phyloP scores from a whole-genome alignment of 352 stramenopile genomes.

The Pythium angustatum region DNA sequence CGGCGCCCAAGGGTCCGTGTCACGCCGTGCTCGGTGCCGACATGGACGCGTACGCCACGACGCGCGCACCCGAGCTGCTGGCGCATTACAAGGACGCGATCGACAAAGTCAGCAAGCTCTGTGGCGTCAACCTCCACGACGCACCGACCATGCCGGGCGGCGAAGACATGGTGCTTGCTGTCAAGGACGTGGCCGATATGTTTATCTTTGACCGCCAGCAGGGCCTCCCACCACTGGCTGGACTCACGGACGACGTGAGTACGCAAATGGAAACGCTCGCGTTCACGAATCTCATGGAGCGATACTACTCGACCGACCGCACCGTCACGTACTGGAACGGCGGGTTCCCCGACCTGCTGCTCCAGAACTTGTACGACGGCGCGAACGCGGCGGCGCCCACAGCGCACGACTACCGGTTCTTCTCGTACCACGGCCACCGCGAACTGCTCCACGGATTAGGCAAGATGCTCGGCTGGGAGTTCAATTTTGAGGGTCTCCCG shows the following conservation, averaged over 20 bases:
- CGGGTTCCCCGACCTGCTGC: conserved; percentile 66
- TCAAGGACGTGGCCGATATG: conserved; percentile 86
- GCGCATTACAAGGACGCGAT: conserved; percentile 56
- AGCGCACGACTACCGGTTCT: conserved; percentile 64
- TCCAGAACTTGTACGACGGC: conserved; percentile 58
- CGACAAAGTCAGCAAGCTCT: conserved; percentile 52
- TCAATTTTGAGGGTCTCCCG: conserved; percentile 69
- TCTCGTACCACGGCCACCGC: conserved; percentile 81
- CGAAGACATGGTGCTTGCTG: conserved; percentile 72
- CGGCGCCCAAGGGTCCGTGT: conserved; percentile 78
- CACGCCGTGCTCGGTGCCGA: conserved; percentile 49
- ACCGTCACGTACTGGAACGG: conserved; percentile 85
- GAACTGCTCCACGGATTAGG: conserved; percentile 75
- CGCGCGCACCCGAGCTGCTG: conserved; percentile 59
- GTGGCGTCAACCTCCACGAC: conserved; percentile 56
- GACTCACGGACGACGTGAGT: conserved; percentile 56
- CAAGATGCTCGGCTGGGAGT: conserved; percentile 81
- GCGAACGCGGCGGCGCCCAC: conserved; percentile 54
- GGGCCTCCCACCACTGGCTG: conserved; percentile 46
- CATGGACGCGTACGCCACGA: conserved; percentile 55
- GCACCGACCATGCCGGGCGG: conserved; percentile 57
- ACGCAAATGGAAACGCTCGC: conserved; percentile 62
- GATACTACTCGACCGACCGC: conserved; percentile 79
- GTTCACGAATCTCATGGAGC: conserved; percentile 85
- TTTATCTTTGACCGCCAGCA: conserved; percentile 82